Base-by-base conservation (phyloP, 2,329 filamentous ascomycete species). In the Shiraia sp. region DNA sequence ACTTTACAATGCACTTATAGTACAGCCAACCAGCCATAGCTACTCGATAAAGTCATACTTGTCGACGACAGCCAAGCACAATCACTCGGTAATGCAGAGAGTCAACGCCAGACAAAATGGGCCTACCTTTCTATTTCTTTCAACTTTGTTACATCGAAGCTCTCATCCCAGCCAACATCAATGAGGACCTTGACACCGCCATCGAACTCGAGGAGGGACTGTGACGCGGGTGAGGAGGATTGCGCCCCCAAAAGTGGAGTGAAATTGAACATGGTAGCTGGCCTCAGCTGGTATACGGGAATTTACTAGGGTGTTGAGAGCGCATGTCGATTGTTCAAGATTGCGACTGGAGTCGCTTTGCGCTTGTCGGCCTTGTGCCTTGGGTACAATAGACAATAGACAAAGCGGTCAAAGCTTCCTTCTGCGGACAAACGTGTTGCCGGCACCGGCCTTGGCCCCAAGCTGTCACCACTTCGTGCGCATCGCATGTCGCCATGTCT, bases 151-250 rank as follows among this genome's bases (percentile, higher is more conserved):
- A 83, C 81, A 64, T 95, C 87, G 66, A 99, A 97, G 2, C 81
- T 81, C 67, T 95, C 90, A 66, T 97, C 91, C 93, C 93, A 99
- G 46, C 93, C 93, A 31, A 96, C 86, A 66, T 96, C 92, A 26
- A 99, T 83, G 39, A 99, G 80, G 37, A 99, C 83, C 71, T 97
- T 97, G 73, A 99, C 87, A 45, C 92, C 93, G 52, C 92, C 92
- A 74, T 99, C 93, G 41, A 99, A 86, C 75, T 97, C 92, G 33
- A 99, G 77, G 25, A 99, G 82, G n/a, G 93, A 97, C 69, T 96
- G 90, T 51, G 90, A 95, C 30, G 92, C 91, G 44, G 85, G 79
- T 32, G 90, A 93, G 54, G 87, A 82, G 36, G 89, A 91, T 63
- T 95, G 89, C 47, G 93, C 92, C 66, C 93, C 93, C 57, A 96